Conservation (phyloP, 108 stramenopile species). For the Schizochytrium sp. region DNA sequence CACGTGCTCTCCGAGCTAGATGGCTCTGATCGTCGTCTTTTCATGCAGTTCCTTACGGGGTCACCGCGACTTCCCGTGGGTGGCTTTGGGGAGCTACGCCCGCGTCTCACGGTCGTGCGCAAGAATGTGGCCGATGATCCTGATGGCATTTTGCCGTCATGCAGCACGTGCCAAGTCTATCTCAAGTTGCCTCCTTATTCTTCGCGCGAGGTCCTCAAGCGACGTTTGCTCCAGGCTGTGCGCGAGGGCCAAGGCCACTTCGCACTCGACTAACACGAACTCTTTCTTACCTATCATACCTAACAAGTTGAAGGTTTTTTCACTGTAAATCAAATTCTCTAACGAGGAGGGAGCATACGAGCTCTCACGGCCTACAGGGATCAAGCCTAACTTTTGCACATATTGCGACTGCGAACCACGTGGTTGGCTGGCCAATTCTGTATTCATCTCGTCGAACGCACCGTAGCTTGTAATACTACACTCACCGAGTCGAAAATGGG, state of each 20-base stretch:
- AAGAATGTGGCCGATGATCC: not conserved
- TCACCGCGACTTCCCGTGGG: slow-evolving; percentile 11
- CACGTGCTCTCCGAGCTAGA: not conserved
- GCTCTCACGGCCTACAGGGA: too few relatives aligned
- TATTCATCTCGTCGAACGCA: too few relatives aligned
- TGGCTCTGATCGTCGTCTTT: not conserved
- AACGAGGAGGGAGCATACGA: too few relatives aligned
- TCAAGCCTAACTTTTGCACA: too few relatives aligned
- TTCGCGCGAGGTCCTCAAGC: not conserved
- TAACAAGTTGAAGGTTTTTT: too few relatives aligned
- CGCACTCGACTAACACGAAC: not conserved
- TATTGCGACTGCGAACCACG: too few relatives aligned
- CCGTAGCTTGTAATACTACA: too few relatives aligned
- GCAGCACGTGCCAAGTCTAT: slow-evolving; percentile 18
- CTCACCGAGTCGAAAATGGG: too few relatives aligned
- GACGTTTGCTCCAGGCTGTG: not conserved
- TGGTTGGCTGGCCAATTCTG: too few relatives aligned
- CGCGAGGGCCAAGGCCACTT: slow-evolving; percentile 15
- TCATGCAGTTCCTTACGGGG: slow-evolving; percentile 10
- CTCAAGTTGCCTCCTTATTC: slow-evolving; percentile 1
- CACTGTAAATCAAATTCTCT: too few relatives aligned
- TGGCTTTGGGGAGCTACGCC: slow-evolving; percentile 6
- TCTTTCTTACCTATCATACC: too few relatives aligned
- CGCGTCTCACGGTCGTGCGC: not conserved
- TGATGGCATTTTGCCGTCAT: not conserved